These are phyloP conservation scores for Penicillium sp. DNA, from an alignment of 2,329 filamentous ascomycete species.

Conservation along the genomic window DNA sequence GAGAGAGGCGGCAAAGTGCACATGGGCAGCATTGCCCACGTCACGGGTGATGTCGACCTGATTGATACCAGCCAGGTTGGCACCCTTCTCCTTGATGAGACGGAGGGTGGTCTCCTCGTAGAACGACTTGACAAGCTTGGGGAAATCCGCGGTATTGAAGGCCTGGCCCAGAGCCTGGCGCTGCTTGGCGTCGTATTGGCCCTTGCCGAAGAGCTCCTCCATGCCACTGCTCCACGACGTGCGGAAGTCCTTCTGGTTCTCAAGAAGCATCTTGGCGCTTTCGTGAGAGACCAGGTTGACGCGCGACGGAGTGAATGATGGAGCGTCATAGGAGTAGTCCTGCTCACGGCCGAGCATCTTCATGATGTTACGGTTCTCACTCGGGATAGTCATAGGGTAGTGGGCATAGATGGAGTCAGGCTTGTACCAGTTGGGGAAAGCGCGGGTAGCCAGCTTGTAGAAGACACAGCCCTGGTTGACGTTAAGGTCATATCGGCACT, in stretches of 20 bases:
- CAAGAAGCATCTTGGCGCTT: constrained; percentile 57
- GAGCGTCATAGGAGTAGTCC: constrained; percentile 64
- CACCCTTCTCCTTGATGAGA: constrained; percentile 61
- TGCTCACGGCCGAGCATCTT: constrained; percentile 60
- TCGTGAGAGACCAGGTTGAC: constrained; percentile 57
- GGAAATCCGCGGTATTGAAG: constrained; percentile 58
- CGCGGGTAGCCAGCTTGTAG: constrained; percentile 74
- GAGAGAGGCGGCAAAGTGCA: constrained; percentile 52
- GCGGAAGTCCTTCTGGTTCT: constrained; percentile 57
- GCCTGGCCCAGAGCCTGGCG: constrained; percentile 52
- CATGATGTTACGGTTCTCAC: constrained; percentile 66
- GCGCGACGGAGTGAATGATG: constrained; percentile 46
- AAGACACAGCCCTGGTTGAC: constrained; percentile 77
- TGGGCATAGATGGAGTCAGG: constrained; percentile 74
- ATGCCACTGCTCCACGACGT: constrained; percentile 60
- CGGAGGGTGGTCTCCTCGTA: constrained; percentile 58
- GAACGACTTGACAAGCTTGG: constrained; percentile 58
- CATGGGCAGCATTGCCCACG: constrained; percentile 50
- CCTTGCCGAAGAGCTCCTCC: constrained; percentile 56
- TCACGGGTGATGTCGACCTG: constrained; percentile 65
- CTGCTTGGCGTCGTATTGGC: constrained; percentile 48
- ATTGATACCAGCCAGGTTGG: constrained; percentile 54
- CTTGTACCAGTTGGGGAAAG: constrained; percentile 75
- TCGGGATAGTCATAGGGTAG: constrained; percentile 64
- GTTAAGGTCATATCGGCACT: constrained; percentile 64